Evolutionary conservation across 805 yeast genomes (phyloP), one percentile per base, ranked within the genome.

Genomic region (Metschnikowia shivogae): DNA sequence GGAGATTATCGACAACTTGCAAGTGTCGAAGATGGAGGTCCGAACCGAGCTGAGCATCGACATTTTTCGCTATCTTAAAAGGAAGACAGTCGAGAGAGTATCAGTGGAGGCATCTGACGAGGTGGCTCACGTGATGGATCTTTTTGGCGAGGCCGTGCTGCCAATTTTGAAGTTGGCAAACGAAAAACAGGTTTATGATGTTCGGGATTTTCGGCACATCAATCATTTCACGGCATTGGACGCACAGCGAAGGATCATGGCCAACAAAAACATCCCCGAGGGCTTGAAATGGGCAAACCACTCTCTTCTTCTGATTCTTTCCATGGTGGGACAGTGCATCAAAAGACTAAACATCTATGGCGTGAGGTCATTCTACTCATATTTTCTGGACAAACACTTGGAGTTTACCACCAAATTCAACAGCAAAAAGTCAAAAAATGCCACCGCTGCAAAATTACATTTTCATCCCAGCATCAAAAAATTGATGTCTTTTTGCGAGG

Each of bases 11-110:
- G 76, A 78, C 45, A 88, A 87, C 55, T 66, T 93, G 47, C 64
- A 65, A 24, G 86, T 93, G 1, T 83, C 97, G 0, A 74, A 74
- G 44, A 81, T 89, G 35, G 97, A 92, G 60, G 80, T 90, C 17
- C 71, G 98, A 47, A 86, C 97, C 0, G 98, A 93, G 58, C 77
- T 78, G 31, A 84, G 93, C 52, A 72, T 80, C 13, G 98, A 95
- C 61, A 84, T 89, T 8, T 67, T 71, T n/a, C 81, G 76, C 57
- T 89, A 90, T 57, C 83, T 92, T 74, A 89, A 86, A 55, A 63
- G 68, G 12, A 84, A 86, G 45, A 74, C 72, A 13, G 73, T 84
- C 6, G 84, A 77, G 24, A 76, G 84, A 56, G 65, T 85, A 5
- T 73, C 75, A 1, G 82, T 86, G 11, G 76, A 69, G 1, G 62